Conservation (phyloP, 2,329 filamentous ascomycete genomes). For the Sclerotinia subarctica region DNA sequence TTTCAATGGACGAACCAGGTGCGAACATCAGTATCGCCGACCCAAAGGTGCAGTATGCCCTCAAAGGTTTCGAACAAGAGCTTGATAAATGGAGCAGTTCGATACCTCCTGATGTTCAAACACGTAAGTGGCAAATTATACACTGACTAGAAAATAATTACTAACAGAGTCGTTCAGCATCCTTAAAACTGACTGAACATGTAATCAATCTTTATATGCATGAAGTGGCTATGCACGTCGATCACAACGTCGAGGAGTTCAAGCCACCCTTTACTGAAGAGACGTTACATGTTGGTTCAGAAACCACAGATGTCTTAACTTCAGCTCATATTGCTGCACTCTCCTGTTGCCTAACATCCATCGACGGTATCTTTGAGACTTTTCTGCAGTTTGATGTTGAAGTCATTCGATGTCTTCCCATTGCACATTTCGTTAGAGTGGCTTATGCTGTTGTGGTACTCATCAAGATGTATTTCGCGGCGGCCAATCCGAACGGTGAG, state of each 20-base stretch:
- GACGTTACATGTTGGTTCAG: slow-evolving; percentile 26
- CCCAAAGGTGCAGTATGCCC: slow-evolving; percentile 51
- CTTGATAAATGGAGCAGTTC: slow-evolving; percentile 47
- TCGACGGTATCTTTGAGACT: slow-evolving; percentile 52
- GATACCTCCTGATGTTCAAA: slow-evolving; percentile 41
- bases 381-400: slow-evolving; percentile 49
- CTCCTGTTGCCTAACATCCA: slow-evolving; percentile 50
- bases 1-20: slow-evolving; percentile 48
- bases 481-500: slow-evolving; percentile 60
- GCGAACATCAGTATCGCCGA: slow-evolving; percentile 51
- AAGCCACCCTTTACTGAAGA: slow-evolving; percentile 39
- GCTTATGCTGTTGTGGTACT: slow-evolving; percentile 56
- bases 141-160: background rate
- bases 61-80: slow-evolving; percentile 54
- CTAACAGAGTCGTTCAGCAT: slow-evolving; percentile 38
- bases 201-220: slow-evolving; percentile 56
- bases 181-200: slow-evolving; percentile 51
- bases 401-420: slow-evolving; percentile 48
- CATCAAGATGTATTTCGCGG: slow-evolving; percentile 59
- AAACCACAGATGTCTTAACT: slow-evolving; percentile 30
- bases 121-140: slow-evolving; percentile 31
- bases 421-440: slow-evolving; percentile 51
- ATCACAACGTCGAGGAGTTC: slow-evolving; percentile 54
- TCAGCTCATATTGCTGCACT: slow-evolving; percentile 50
- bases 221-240: slow-evolving; percentile 56